These are phyloP conservation scores for Zygnema circumcarinatum DNA, from an alignment of 139 green algal genomes.

Conservation along the genomic window DNA sequence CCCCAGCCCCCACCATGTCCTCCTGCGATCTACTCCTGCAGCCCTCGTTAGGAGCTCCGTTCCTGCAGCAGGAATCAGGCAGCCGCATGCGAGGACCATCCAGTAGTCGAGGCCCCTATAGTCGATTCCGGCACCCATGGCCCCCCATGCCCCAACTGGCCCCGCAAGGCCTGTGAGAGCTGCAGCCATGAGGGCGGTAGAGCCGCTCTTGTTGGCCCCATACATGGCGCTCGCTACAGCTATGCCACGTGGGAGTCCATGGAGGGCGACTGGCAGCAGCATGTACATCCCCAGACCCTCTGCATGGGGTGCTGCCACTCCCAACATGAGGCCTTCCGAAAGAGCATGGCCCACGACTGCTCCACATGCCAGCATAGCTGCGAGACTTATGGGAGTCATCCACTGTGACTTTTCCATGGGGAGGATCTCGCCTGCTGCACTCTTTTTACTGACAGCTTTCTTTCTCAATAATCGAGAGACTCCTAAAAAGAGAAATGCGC, in stretches of 20 bases:
- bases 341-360: conserved; percentile 22
- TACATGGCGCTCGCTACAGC: conserved; percentile 27
- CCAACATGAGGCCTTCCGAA: conserved; percentile 40
- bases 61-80: conserved; percentile 1
- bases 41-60: conserved; percentile 22
- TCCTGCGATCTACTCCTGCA: background rate
- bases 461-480: background rate
- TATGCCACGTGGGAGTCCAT: conserved; percentile 34
- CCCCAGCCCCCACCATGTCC: background rate
- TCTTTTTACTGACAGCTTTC: background rate
- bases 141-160: background rate
- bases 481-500: conserved; percentile 3
- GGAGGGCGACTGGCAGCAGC: conserved; percentile 39
- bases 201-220: background rate
- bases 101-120: background rate
- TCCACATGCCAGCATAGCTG: conserved; percentile 5
- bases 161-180: conserved; percentile 27
- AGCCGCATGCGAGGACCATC: conserved; percentile 34
- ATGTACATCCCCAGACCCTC: conserved; percentile 43
- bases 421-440: background rate
- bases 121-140: background rate
- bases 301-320: conserved; percentile 15
- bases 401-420: background rate
- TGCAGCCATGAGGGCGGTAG: background rate
- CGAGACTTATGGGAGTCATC: background rate